Evolutionary conservation across 148 eudicot species (phyloP).

Genomic region (Cornus florida): DNA sequence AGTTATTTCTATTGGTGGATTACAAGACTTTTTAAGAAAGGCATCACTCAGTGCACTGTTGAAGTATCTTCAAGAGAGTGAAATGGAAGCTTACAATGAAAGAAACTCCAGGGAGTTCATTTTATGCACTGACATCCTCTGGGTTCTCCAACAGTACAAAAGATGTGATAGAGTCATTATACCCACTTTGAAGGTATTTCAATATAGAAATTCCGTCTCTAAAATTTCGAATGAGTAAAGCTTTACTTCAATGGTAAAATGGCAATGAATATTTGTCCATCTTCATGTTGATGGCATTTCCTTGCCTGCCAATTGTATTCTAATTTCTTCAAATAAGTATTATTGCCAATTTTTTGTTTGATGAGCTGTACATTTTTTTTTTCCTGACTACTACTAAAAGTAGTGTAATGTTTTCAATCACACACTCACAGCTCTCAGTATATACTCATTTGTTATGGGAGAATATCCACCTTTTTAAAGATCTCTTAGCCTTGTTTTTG

Average conservation of each 20-base stretch:
- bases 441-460: neutral
- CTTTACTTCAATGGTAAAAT: neutral
- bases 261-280: neutral
- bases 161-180: constrained; percentile 78
- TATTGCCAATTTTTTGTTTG: neutral
- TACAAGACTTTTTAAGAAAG: constrained; percentile 85
- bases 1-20: constrained; percentile 85
- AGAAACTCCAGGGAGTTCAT: constrained; percentile 47
- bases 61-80: constrained; percentile 58
- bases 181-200: constrained; percentile 80
- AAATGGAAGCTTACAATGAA: constrained; percentile 26
- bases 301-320: neutral
- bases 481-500: constrained; percentile 3
- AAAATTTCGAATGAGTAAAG: neutral
- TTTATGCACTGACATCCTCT: constrained; percentile 66
- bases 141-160: constrained; percentile 82
- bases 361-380: constrained; percentile 1
- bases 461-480: neutral
- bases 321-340: neutral
- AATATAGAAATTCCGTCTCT: neutral
- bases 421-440: neutral
- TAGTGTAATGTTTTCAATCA: neutral
- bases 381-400: neutral
- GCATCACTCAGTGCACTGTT: constrained; percentile 78
- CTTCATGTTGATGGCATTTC: neutral